Percentiles rank a stretch among this genome's conserved stretches.
These are phyloP conservation scores for Eucalyptus brandiana DNA, from an alignment of 345 rosid species.

Conservation along the genomic window DNA sequence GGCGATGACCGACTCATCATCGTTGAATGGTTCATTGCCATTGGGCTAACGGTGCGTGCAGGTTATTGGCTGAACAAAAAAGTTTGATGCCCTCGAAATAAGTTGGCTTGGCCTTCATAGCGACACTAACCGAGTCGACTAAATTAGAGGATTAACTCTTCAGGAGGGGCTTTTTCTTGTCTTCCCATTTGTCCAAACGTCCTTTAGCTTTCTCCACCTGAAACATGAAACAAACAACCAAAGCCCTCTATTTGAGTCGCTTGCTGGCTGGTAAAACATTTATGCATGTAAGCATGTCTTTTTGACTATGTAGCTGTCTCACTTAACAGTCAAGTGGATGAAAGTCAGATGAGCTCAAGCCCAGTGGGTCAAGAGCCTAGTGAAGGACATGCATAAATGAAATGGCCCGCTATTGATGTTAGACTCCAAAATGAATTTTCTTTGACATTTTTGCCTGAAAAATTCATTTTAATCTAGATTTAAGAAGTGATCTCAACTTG, in stretches of 20 bases:
- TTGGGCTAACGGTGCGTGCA: background rate
- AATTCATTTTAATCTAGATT: background rate
- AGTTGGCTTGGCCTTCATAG: background rate
- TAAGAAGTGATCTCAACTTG: background rate
- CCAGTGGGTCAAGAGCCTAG: background rate
- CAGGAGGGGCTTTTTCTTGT: slow-evolving; percentile 10
- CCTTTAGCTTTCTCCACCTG: slow-evolving; percentile 55
- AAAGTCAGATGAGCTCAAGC: background rate
- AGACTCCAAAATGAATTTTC: background rate
- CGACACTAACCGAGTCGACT: background rate
- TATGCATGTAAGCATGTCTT: background rate
- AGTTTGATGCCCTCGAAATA: background rate
- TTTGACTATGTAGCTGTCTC: background rate
- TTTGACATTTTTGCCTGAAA: background rate
- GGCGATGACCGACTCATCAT: background rate
- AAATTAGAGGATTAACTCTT: background rate
- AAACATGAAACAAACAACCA: background rate
- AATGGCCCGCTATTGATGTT: background rate
- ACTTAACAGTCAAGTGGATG: background rate
- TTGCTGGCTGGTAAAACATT: background rate
- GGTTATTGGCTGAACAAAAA: background rate
- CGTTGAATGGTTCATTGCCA: background rate
- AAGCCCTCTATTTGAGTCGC: background rate
- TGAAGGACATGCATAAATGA: background rate
- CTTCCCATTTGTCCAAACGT: slow-evolving; percentile 64